phyloP scores from a whole-genome alignment of 192 early-diverging fungal genomes.

The Lunasporangiospora selenospora region DNA sequence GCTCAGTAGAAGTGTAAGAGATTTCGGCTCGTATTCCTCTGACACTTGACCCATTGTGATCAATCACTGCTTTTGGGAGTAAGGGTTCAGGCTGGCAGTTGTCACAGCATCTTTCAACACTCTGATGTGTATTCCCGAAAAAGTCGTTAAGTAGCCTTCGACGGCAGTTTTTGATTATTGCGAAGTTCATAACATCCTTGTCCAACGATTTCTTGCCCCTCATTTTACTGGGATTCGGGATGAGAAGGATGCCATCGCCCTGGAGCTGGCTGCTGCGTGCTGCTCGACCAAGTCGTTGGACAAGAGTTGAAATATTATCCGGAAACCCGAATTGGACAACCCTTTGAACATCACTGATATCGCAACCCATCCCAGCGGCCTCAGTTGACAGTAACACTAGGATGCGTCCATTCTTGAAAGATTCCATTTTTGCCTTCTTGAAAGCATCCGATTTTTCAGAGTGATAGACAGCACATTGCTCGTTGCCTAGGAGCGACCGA shows the following conservation, averaged over 20 bases:
- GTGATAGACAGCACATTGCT: no score
- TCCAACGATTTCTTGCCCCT: no score
- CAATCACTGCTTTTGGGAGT: no score
- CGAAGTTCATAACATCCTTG: background rate
- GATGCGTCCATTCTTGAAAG: background rate
- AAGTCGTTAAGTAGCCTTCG: background rate
- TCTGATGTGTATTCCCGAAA: background rate
- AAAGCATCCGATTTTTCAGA: no score
- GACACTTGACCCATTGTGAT: no score
- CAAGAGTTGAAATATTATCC: constrained; percentile 1
- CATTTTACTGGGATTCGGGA: background rate
- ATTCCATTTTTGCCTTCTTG: no score
- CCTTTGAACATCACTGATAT: constrained; percentile 2
- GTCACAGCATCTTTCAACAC: background rate
- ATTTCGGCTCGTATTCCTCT: no score
- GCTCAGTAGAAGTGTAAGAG: no score
- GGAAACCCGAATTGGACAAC: constrained; percentile 16
- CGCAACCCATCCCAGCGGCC: constrained; percentile 17
- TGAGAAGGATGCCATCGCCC: constrained; percentile 1
- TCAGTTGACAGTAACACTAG: constrained; percentile 5
- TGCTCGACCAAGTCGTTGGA: constrained; percentile 9
- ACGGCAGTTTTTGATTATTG: background rate
- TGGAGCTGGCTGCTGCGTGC: background rate
- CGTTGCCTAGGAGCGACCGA: no score
- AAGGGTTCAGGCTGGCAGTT: background rate